phyloP scores from a whole-genome alignment of 2,329 filamentous ascomycete genomes.

The Colletotrichum tanaceti region DNA sequence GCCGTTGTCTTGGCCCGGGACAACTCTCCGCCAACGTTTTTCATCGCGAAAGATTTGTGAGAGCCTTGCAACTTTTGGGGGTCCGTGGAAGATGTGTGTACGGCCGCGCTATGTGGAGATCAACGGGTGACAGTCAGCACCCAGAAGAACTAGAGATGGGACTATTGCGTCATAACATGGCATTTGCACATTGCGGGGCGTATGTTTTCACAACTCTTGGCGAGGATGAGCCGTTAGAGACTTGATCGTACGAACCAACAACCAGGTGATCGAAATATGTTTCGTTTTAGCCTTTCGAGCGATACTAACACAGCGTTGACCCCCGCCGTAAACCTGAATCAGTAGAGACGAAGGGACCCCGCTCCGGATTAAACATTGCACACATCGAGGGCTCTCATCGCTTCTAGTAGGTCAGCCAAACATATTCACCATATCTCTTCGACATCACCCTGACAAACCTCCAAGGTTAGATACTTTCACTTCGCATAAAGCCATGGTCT shows the following conservation, averaged over 20 bases:
- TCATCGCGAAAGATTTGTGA: not conserved
- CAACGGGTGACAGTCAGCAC: constrained; percentile 17
- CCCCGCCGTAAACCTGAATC: constrained; percentile 26
- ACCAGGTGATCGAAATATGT: not conserved
- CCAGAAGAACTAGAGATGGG: not conserved
- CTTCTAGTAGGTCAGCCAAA: not conserved
- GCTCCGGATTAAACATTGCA: constrained; percentile 16
- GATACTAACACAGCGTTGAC: constrained; percentile 14
- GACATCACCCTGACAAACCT: not conserved
- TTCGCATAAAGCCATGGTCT: constrained; percentile 56
- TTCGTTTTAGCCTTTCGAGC: not conserved
- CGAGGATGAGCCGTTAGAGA: constrained; percentile 27
- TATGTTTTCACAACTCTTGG: not conserved
- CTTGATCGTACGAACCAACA: not conserved
- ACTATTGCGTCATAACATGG: constrained; percentile 10
- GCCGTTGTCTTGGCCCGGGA: not conserved
- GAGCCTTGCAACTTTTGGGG: not conserved
- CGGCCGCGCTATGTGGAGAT: constrained; percentile 5
- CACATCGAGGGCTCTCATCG: constrained; percentile 3
- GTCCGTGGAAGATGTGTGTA: not conserved
- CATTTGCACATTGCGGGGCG: not conserved
- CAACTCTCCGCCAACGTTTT: not conserved
- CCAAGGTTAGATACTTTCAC: not conserved
- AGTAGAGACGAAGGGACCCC: constrained; percentile 27
- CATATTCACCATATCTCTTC: not conserved